Conservation (phyloP, 208 protist genomes). For the Acanthamoeba quina region DNA sequence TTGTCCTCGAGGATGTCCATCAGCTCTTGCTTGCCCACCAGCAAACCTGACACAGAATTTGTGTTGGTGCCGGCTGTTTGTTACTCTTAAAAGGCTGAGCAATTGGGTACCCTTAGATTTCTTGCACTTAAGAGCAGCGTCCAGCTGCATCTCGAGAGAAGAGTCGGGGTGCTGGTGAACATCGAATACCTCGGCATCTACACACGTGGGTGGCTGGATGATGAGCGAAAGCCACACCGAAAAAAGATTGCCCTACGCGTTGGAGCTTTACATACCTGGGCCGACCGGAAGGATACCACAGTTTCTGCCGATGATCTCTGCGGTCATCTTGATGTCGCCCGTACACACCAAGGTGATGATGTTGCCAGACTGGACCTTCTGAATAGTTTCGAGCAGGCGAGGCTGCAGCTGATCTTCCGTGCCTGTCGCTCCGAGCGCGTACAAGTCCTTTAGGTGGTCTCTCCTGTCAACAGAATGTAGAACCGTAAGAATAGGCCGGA, state of each 20-base stretch:
- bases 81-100: not conserved
- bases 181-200: slow-evolving; percentile 61
- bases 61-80: not conserved
- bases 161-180: slow-evolving; percentile 59
- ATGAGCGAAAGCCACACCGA: not conserved
- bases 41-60: not conserved
- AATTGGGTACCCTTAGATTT: slow-evolving; percentile 18
- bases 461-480: not conserved
- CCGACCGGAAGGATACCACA: slow-evolving; percentile 65
- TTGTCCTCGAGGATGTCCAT: slow-evolving; percentile 67
- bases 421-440: slow-evolving; percentile 61
- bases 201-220: too few relatives aligned
- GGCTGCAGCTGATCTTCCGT: slow-evolving; percentile 74
- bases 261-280: slow-evolving; percentile 1
- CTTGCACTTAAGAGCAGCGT: slow-evolving; percentile 36
- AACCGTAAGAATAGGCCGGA: not conserved
- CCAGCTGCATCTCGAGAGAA: slow-evolving; percentile 66
- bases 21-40: slow-evolving; percentile 71
- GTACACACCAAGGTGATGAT: slow-evolving; percentile 74
- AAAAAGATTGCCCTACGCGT: not conserved
- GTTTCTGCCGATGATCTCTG: slow-evolving; percentile 72
- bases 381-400: slow-evolving; percentile 51
- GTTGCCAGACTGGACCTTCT: slow-evolving; percentile 59
- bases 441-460: slow-evolving; percentile 61
- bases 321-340: slow-evolving; percentile 74